These are phyloP conservation scores for Schizothecium vesticola DNA, from an alignment of 495 filamentous ascomycete species.

Conservation along the genomic window DNA sequence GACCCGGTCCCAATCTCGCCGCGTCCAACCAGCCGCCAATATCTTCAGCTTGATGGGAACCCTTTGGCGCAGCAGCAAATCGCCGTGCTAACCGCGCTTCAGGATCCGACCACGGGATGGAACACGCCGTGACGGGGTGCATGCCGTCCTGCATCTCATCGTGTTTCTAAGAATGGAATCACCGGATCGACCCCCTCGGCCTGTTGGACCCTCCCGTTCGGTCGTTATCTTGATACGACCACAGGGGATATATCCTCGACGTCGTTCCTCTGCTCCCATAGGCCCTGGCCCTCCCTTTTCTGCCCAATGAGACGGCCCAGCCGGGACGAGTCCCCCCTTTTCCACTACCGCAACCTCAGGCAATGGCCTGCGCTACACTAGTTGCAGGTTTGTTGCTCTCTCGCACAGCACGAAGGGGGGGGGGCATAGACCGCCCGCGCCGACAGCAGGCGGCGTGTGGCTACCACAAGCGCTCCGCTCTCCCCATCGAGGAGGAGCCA, in stretches of 20 bases:
- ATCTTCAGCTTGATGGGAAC: conserved; percentile 1
- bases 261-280: conserved; percentile 3
- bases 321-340: conserved; percentile 5
- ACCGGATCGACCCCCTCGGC: neutral
- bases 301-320: conserved; percentile 10
- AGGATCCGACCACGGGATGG: conserved; percentile 7
- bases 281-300: conserved; percentile 1
- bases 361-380: neutral
- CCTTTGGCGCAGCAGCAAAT: conserved; percentile 20
- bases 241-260: neutral
- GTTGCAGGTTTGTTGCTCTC: conserved; percentile 3
- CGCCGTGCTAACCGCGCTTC: conserved; percentile 10
- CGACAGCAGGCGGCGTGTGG: neutral
- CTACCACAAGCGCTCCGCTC: conserved; percentile 10
- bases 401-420: neutral
- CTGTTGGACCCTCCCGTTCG: neutral
- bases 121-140: conserved; percentile 5
- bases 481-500: neutral
- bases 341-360: conserved; percentile 8
- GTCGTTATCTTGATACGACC: neutral
- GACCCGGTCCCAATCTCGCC: neutral
- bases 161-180: conserved; percentile 20
- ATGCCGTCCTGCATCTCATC: conserved; percentile 4
- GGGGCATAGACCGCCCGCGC: neutral
- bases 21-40: neutral